Base-by-base conservation (phyloP, 2,329 filamentous ascomycete species). In the Teratosphaeria nubilosa region DNA sequence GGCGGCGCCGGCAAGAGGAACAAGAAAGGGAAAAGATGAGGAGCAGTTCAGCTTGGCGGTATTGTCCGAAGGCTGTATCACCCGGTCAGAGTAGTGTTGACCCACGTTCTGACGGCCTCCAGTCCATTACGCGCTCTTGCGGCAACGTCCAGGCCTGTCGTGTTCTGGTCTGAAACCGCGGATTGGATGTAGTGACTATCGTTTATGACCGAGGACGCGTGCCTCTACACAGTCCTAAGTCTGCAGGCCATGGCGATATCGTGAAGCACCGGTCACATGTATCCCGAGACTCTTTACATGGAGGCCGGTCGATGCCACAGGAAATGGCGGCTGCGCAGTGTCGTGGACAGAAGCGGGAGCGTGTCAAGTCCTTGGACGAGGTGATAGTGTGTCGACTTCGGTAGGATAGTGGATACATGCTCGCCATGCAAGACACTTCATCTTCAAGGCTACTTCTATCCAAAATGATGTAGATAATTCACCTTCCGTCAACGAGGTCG, bases 21-120 rank as follows among this genome's bases (percentile, higher is more conserved):
- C 37, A 66, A 65, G 25, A 71, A 69, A 54, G 63, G 65, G 16
- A 70, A 69, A 59, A 59, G 58, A 55, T 69, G 61, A 66, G 27
- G 11, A 41, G 20, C 25, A 22, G 16, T 41, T 16, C 16, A 37
- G 11, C 16, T 37, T 37, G 16, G 27, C 27, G 27, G 27, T 5
- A 30, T 30, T 30, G 27, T 30, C 27, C 27, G 27, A 4, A 30
- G 27, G 27, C 27, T 30, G 27, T 30, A 30, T 7, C 27, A 30
- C 7, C 7, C 27, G 27, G 27, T 7, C 27, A 30, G 7, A 7
- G 5, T 30, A 7, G 27, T 30, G 27, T 30, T 30, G 27, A 30
- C 27, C 27, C 7, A 30, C 7, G 13, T n/a, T 41, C 13, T 14
- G 34, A 16, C 16, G 13, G 13, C 14, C 34, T n/a, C 11, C 34